Base-by-base conservation (phyloP, 176 grass and related monocot genomes). In the Secale cereale region DNA sequence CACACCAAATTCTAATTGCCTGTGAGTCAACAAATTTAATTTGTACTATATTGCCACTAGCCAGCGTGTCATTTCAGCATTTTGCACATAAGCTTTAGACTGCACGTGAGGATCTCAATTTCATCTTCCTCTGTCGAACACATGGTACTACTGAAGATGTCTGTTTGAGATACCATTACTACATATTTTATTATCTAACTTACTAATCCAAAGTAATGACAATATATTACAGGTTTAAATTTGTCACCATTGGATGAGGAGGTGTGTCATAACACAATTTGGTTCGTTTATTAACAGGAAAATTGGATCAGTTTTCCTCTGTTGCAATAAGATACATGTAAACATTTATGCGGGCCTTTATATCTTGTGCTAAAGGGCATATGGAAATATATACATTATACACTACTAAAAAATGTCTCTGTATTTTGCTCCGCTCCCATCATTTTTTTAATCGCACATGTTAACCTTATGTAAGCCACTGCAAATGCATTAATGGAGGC, bases 1-100 rank as follows among this genome's bases (percentile, higher is more conserved):
- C 80, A 65, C 40, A 39, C 74, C 37, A 65, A 74, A 79, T 48
- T 86, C 79, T 63, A 82, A 85, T 31, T 83, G 54, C 85, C 41
- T 81, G 90, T 92, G 83, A 92, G 92, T 94, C 82, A 67, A 35
- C 45, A 64, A 3, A 80, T 73, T 32, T 28, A 9, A 28, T 56
- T 37, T 29, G 8, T 69, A 54, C 15, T 77, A 48, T 56, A 48
- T 70, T 50, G 13, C 25, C 78, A 74, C 46, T 54, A 52, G 59
- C 43, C 59, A 15, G 59, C 11, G 10, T 22, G 59, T 6, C 50
- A 79, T 28, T 40, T 76, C 78, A 43, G 10, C 6, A 33, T 79
- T 65, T 74, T 10, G 28, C 43, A 74, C 40, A 37, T 14, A 62
- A 23, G 48, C 35, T 13, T 76, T 82, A 68, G 35, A 80, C 14